A percentile compares a stretch with the other conserved stretches of the same genome.
phyloP scores from a whole-genome alignment of 108 stramenopile species.

The Cyclostephanos tholiformis region DNA sequence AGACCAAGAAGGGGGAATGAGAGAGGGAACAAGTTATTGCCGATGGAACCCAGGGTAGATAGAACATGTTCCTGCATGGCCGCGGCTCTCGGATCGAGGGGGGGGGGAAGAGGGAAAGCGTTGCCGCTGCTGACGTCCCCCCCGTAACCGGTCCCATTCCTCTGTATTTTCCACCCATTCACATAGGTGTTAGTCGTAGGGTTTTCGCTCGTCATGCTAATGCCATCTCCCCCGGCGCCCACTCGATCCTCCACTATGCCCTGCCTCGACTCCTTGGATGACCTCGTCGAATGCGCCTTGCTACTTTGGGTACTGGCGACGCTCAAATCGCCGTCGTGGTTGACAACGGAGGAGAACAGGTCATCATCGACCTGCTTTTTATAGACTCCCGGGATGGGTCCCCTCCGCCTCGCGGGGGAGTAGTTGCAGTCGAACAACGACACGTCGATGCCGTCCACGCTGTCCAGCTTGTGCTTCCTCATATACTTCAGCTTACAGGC shows the following conservation, averaged over 20 bases:
- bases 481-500: conserved; percentile 78
- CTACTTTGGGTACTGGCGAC: too few relatives aligned
- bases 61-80: conserved; percentile 32
- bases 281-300: too few relatives aligned
- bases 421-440: conserved; percentile 66
- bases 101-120: neutral
- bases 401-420: conserved; percentile 80
- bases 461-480: conserved; percentile 73
- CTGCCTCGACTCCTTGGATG: neutral
- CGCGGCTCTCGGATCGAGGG: conserved; percentile 9
- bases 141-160: neutral
- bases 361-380: too few relatives aligned
- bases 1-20: neutral
- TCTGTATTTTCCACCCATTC: neutral
- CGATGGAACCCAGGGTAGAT: conserved; percentile 13
- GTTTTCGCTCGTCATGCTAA: neutral
- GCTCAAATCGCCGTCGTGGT: too few relatives aligned
- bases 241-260: neutral
- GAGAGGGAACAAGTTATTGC: neutral
- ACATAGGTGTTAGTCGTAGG: neutral
- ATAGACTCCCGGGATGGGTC: conserved; percentile 68
- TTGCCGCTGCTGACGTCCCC: neutral
- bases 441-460: conserved; percentile 58
- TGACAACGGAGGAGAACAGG: too few relatives aligned
- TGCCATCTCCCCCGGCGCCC: neutral